phyloP scores from a whole-genome alignment of 371 early-diverging fungal species.

The Rhizomucor pusillus region DNA sequence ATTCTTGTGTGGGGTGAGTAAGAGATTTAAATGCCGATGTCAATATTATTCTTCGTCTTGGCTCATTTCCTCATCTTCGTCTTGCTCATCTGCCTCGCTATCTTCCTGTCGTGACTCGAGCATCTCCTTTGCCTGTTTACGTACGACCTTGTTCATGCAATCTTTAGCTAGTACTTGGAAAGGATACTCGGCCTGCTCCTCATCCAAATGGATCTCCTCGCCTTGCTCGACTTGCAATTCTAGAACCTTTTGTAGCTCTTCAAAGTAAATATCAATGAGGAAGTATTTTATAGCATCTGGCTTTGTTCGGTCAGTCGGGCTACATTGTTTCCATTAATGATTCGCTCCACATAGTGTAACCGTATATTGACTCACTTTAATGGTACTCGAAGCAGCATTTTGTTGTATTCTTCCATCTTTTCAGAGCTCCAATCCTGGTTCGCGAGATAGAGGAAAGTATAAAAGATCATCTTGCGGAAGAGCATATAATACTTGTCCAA shows the following conservation, averaged over 20 bases:
- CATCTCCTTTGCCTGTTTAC: conserved; percentile 54
- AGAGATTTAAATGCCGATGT: no score
- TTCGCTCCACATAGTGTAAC: background rate
- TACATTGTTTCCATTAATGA: conserved; percentile 17
- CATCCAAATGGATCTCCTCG: conserved; percentile 23
- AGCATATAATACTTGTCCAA: conserved; percentile 87
- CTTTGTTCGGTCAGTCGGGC: conserved; percentile 58
- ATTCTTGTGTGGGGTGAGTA: no score
- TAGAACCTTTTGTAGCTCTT: conserved; percentile 71
- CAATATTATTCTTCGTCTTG: conserved; percentile 5
- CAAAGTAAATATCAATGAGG: conserved; percentile 75
- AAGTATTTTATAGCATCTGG: conserved; percentile 83
- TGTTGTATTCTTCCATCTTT: conserved; percentile 56
- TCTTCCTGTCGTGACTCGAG: conserved; percentile 9
- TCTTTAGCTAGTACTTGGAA: conserved; percentile 59
- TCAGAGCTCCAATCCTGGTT: conserved; percentile 64
- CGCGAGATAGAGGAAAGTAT: conserved; percentile 67
- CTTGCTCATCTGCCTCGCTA: conserved; percentile 3
- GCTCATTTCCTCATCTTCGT: conserved; percentile 4
- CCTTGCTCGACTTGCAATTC: conserved; percentile 41
- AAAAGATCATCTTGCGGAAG: conserved; percentile 69
- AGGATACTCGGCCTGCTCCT: conserved; percentile 64
- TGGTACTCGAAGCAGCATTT: conserved; percentile 65
- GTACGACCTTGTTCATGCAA: conserved; percentile 48
- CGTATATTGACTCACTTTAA: conserved; percentile 55